Base-by-base conservation (phyloP, 2,329 filamentous ascomycete species). In the Fusarium phyllophilum region DNA sequence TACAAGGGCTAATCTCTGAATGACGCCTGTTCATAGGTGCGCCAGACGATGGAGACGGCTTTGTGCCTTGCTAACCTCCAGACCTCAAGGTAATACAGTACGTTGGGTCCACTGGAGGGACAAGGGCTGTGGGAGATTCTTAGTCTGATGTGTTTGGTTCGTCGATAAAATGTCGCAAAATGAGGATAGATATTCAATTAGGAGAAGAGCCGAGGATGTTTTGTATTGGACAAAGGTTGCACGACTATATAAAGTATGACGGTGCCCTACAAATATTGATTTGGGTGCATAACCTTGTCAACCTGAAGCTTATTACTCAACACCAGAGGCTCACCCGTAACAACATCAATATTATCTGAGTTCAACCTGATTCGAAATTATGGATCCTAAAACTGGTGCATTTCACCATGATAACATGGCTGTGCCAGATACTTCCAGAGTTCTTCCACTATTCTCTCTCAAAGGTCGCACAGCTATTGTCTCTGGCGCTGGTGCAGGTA, bases 401-500 rank as follows among this genome's bases (percentile, higher is more conserved):
- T 92, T 92, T 78, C 82, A 83, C 72, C 89, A 90, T 78, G 82
- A 89, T 77, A 90, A 88, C 79, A 90, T 87, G 74, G 80, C 79
- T 38, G 75, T 84, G 6, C 85, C 87, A 44, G 75, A 82, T 62
- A 81, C 84, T 34, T 85, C 86, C 62, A 84, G 87, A 49, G 86
- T 93, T 66, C 80, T 93, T 79, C 86, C 89, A 39, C 86, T 93
- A 66, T 92, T 93, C 83, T 93, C 91, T 11, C 85, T 94, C 58
- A 91, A 90, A 78, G 91, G 91, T 48, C 89, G 89, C 76, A 93
- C 92, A 5, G 91, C 91, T 38, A 92, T 94, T 72, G 88, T 94
- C 46, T 89, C 90, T 4, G 92, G 92, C 45, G 90, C 90, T 18
- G 90, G 86, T 26, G 88, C 88, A 33, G 92, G 92, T 39, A 93